Conservation (phyloP, 176 grass and related monocot genomes). For the Phoenix dactylifera region DNA sequence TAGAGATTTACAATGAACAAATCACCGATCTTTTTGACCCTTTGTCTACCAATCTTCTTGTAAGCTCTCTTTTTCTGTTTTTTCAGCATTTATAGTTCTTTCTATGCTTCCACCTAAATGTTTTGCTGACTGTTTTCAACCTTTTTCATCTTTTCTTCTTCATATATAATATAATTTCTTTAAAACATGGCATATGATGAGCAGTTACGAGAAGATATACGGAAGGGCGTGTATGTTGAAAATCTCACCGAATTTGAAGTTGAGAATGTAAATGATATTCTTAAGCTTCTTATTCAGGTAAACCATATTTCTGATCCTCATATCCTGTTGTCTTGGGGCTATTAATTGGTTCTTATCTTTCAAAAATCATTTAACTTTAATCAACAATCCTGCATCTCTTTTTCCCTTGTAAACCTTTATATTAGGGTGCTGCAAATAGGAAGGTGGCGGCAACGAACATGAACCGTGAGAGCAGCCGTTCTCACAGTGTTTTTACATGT, state of each 20-base stretch:
- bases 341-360: background rate
- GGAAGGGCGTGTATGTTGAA: conserved; percentile 84
- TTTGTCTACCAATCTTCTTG: conserved; percentile 74
- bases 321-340: background rate
- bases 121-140: background rate
- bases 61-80: conserved; percentile 26
- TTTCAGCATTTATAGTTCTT: conserved; percentile 7
- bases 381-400: background rate
- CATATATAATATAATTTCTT: background rate
- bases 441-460: conserved; percentile 93
- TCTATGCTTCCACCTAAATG: background rate
- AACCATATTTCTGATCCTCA: conserved; percentile 3
- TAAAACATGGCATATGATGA: conserved; percentile 11
- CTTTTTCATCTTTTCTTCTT: conserved; percentile 4
- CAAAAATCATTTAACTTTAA: too few species aligned
- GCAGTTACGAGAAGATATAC: conserved; percentile 74
- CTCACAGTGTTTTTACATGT: conserved; percentile 95
- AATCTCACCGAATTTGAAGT: conserved; percentile 88
- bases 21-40: conserved; percentile 97
- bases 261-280: conserved; percentile 72
- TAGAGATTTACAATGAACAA: conserved; percentile 99
- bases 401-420: conserved; percentile 2
- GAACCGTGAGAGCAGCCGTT: conserved; percentile 89
- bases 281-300: conserved; percentile 84
- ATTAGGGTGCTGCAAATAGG: conserved; percentile 83